Percentiles rank a stretch among this genome's conserved stretches.
Conservation (phyloP, 169 alveolate species). For the Plasmodium berghei region DNA sequence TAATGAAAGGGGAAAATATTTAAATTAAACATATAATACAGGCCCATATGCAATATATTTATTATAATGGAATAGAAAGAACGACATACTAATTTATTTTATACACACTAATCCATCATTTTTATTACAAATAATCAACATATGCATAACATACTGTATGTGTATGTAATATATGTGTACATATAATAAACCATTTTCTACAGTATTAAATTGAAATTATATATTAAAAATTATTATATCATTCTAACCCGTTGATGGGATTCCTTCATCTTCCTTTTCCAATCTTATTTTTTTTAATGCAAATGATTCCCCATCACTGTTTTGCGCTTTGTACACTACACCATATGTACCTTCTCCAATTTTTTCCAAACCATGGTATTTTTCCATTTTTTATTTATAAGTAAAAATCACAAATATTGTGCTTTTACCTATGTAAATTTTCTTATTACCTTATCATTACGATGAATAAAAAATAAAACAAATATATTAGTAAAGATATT, state of each 20-base stretch:
- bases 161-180: not conserved
- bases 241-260: conserved; percentile 89
- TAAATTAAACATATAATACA: conserved; percentile 24
- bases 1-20: conserved; percentile 82
- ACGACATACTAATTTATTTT: not conserved
- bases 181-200: too few species aligned
- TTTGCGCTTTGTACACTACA: conserved; percentile 96
- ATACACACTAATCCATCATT: not conserved
- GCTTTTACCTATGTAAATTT: conserved; percentile 57
- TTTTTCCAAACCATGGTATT: conserved; percentile 96
- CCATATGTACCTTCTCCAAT: conserved; percentile 99
- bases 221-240: not conserved
- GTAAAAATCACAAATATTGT: conserved; percentile 71
- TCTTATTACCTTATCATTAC: conserved; percentile 52
- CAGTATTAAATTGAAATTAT: not conserved
- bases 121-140: not conserved
- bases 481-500: not conserved
- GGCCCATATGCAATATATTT: not conserved
- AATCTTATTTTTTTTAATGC: conserved; percentile 98
- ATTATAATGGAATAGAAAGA: not conserved
- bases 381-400: conserved; percentile 85
- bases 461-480: conserved; percentile 16
- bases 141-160: not conserved
- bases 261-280: conserved; percentile 99
- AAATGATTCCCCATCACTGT: conserved; percentile 91